Evolutionary conservation across 345 rosid genomes (phyloP).

Genomic region (Acer campestre): DNA sequence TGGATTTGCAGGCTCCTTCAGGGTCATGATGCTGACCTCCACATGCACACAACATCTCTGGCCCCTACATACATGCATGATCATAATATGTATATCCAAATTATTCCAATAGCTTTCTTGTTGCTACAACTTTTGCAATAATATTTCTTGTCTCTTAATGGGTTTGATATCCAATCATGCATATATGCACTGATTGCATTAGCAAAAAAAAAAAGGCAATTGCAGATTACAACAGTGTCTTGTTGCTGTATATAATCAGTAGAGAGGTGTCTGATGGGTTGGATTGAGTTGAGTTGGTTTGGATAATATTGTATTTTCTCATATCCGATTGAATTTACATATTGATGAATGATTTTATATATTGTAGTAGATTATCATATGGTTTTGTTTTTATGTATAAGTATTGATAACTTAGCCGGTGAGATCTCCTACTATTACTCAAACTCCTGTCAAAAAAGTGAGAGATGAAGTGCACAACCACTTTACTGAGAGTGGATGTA

Average conservation of each 20-base stretch:
- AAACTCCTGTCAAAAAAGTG: too few species aligned
- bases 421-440: neutral
- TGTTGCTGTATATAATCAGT: too few species aligned
- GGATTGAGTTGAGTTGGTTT: too few species aligned
- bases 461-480: too few species aligned
- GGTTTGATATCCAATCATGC: neutral
- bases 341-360: too few species aligned
- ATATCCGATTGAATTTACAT: too few species aligned
- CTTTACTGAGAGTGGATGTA: too few species aligned
- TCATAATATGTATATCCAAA: neutral
- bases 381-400: neutral
- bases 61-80: neutral
- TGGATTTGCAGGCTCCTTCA: neutral
- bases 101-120: neutral
- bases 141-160: neutral
- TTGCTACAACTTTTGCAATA: neutral
- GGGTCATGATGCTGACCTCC: slow-evolving; percentile 7
- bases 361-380: neutral
- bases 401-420: neutral
- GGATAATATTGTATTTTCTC: too few species aligned
- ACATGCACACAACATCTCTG: neutral
- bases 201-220: too few species aligned
- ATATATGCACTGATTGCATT: too few species aligned
- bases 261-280: too few species aligned
- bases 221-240: too few species aligned